A percentile compares a stretch with the other conserved stretches of the same genome.
These are phyloP conservation scores for Penicillium sp. DNA, from an alignment of 2,329 filamentous ascomycete species.

Conservation along the genomic window DNA sequence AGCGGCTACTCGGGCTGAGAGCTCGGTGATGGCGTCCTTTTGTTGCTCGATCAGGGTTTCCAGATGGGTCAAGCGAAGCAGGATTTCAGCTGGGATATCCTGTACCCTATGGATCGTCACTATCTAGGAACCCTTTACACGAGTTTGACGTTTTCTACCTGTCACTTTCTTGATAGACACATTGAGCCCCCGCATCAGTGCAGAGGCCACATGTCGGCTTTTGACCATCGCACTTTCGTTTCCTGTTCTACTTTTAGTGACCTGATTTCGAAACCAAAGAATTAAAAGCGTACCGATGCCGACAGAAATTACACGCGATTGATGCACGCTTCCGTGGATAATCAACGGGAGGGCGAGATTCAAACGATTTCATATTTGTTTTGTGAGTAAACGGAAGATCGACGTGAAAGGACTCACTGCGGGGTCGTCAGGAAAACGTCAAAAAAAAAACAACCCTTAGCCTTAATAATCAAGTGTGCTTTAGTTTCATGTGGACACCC, in stretches of 20 bases:
- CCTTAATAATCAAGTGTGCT: slow-evolving; percentile 8
- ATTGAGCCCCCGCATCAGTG: slow-evolving; percentile 16
- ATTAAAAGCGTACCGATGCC: slow-evolving; percentile 14
- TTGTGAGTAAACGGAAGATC: slow-evolving; percentile 5
- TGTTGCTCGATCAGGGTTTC: slow-evolving; percentile 18
- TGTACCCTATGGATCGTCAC: slow-evolving; percentile 8
- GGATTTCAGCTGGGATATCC: slow-evolving; percentile 15
- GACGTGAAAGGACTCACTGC: not conserved
- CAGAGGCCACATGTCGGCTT: slow-evolving; percentile 19
- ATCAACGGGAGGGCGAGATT: slow-evolving; percentile 7
- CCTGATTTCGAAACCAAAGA: too few species aligned
- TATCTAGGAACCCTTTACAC: not conserved
- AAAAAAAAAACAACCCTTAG: not conserved
- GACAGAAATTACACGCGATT: slow-evolving; percentile 21
- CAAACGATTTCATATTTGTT: slow-evolving; percentile 9
- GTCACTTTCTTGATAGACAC: slow-evolving; percentile 21
- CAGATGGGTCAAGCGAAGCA: slow-evolving; percentile 15
- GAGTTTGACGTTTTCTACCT: slow-evolving; percentile 7
- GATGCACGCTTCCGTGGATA: slow-evolving; percentile 20
- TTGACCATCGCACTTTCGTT: slow-evolving; percentile 21
- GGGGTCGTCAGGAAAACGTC: slow-evolving; percentile 6
- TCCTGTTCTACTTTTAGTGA: slow-evolving; percentile 6
- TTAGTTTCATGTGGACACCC: not conserved
- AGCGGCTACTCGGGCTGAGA: slow-evolving; percentile 10
- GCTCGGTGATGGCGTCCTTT: slow-evolving; percentile 11